Conservation (phyloP, 75 land plant genomes). For the Isoetes taiwanensis region DNA sequence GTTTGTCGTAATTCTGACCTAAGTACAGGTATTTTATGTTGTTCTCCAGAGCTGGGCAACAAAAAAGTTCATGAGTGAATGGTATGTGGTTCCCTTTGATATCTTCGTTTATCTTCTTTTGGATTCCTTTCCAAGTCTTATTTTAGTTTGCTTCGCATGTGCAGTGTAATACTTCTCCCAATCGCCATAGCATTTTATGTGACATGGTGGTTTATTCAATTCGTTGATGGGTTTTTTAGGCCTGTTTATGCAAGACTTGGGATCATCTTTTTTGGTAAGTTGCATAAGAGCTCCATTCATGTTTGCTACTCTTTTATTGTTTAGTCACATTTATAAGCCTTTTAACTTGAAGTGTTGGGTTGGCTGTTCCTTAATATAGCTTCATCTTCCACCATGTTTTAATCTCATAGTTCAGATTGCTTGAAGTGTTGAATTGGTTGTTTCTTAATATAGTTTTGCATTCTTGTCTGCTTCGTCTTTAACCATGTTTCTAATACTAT, state of each 20-base stretch:
- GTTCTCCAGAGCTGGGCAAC: conserved; percentile 84
- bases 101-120: not conserved
- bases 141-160: not conserved
- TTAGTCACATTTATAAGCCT: too few relatives aligned
- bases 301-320: too few relatives aligned
- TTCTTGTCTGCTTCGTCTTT: too few relatives aligned
- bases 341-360: too few relatives aligned
- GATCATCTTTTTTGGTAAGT: conserved; percentile 66
- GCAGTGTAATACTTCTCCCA: conserved; percentile 74
- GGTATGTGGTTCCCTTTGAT: conserved; percentile 22
- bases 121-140: not conserved
- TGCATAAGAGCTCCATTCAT: too few relatives aligned
- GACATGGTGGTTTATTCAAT: conserved; percentile 79
- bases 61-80: conserved; percentile 92
- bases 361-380: too few relatives aligned
- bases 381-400: too few relatives aligned
- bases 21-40: conserved; percentile 58
- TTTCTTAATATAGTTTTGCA: too few relatives aligned
- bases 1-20: too few relatives aligned
- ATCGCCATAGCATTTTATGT: conserved; percentile 72
- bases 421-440: too few relatives aligned
- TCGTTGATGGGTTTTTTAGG: conserved; percentile 68
- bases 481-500: too few relatives aligned
- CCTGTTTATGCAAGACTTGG: conserved; percentile 67
- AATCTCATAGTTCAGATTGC: too few relatives aligned